These are phyloP conservation scores for Neospora caninum DNA, from an alignment of 169 alveolate genomes.

Conservation along the genomic window DNA sequence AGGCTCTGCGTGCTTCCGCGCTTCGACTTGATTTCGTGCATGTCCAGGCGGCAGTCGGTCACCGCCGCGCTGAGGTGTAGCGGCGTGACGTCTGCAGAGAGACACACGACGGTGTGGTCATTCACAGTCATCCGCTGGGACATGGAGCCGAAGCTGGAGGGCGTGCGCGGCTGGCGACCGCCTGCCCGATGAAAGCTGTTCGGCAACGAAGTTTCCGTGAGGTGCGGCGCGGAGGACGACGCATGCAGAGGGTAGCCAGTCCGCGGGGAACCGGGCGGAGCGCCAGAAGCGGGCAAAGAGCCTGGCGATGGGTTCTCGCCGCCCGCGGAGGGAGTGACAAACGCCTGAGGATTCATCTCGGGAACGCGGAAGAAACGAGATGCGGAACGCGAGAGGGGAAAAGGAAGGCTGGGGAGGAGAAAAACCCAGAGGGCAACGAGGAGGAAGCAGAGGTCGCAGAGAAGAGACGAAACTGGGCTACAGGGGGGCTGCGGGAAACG, in stretches of 20 bases:
- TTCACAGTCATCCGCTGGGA: conserved; percentile 32
- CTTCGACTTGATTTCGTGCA: neutral
- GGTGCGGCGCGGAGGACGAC: neutral
- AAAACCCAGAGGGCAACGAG: no score
- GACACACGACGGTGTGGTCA: conserved; percentile 32
- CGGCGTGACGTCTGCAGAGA: conserved; percentile 49
- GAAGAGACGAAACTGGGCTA: no score
- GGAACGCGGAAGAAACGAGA: no score
- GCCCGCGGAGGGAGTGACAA: neutral
- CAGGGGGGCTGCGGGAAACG: no score
- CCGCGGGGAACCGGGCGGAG: neutral
- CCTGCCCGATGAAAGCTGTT: neutral
- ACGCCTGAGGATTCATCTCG: no score
- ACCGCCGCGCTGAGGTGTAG: conserved; percentile 33
- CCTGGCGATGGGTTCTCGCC: neutral
- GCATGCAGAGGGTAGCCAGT: neutral
- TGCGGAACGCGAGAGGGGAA: no score
- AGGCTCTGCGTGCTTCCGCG: neutral
- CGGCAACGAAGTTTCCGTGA: neutral
- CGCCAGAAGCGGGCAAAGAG: neutral
- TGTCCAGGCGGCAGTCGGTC: conserved; percentile 14
- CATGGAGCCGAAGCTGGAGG: neutral
- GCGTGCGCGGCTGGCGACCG: neutral
- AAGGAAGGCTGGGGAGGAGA: no score
- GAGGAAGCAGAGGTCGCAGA: no score